Base-by-base conservation (phyloP, 1,284 basidiomycete species). In the Exobasidium rhododendri region DNA sequence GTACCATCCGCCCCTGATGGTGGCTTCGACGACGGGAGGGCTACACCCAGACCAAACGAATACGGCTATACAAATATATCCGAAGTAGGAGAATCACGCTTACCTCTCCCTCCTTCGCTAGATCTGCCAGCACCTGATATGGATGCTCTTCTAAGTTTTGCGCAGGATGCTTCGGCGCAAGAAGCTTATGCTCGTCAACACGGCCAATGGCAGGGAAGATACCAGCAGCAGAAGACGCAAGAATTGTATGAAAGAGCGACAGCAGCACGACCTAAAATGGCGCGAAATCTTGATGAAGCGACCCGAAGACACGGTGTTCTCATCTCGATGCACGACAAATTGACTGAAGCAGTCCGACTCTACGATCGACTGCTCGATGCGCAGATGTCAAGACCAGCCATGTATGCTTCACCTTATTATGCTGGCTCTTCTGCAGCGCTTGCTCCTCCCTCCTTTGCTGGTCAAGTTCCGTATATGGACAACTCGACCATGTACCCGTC, bases 311-410 rank as follows among this genome's bases (percentile, higher is more conserved):
- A 93, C 81, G 84, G 89, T 87, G 73, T 92, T 75, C 82, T 97
- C 20, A 83, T 86, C 6, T 91, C 94, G 56, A 96, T 97, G 92
- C 90, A 97, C 74, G 89, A 89, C 63, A 94, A 96, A 80, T 83
- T 97, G 2, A 90, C 91, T 0, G 87, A 94, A 79, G 92, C 91
- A 0, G 92, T 97, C 49, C 88, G 89, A 68, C 82, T 94, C 1
- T 97, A 96, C 79, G 92, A 96, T 72, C 85, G 87, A 58, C 83
- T 96, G 14, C 83, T 96, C 50, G 92, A 92, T 35, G 86, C 91
- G 59, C 93, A 96, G 71, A 82, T 93, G 66, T 35, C 51, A 22
- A 35, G 59, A 22, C 59, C 59, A 17, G 47, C 44, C 13, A 50
- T 29, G n/a, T 40, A 40, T 40, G 35, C 35, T 10, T 40, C 35